Evolutionary conservation across 2,329 filamentous ascomycete species (phyloP), one percentile per base, ranked within the genome.

Genomic region (Chrysosporium queenslandicum): DNA sequence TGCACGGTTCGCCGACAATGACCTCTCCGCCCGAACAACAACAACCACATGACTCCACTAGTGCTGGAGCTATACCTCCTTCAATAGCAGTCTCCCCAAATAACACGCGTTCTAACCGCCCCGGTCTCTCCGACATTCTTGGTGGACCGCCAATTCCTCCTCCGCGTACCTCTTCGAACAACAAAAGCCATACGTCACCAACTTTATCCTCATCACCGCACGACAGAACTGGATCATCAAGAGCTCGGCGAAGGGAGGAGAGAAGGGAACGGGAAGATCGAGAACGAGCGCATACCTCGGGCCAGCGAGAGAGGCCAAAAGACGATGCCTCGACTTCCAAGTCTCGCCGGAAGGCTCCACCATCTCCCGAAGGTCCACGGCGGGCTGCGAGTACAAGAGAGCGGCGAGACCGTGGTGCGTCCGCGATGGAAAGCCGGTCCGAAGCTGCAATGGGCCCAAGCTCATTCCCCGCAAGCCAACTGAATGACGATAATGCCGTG

Each of bases 151-250:
- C 86, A 21, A 77, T 87, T 60, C 83, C 85, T 52, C 89, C 86
- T 45, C 86, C 87, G 32, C 81, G 89, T 63, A 90, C 86, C 6
- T 94, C 89, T 12, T 92, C 87, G 40, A 85, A 81, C 58, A 79
- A 82, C 58, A 77, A 74, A 71, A 66, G 64, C 57, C 63, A 70
- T 60, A 68, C 60, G 54, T 61, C 59, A 59, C 68, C 71, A 56
- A 69, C 71, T 56, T 60, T 25, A 23, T 50, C 64, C 59, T 41
- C 61, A 52, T 66, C 58, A 14, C 59, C 63, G 7, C 55, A 61
- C 34, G 66, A 71, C 30, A 68, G 64, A 55, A 61, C 63, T n/a
- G 64, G 66, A 25, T 64, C 72, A 14, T 68, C 70, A 16, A 69
- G 70, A 29, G 66, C 71, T 47, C 72, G 64, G 59, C 68, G 63